Base-by-base conservation (phyloP, 1,139 yeast species). In the Candida buenavistaensis region DNA sequence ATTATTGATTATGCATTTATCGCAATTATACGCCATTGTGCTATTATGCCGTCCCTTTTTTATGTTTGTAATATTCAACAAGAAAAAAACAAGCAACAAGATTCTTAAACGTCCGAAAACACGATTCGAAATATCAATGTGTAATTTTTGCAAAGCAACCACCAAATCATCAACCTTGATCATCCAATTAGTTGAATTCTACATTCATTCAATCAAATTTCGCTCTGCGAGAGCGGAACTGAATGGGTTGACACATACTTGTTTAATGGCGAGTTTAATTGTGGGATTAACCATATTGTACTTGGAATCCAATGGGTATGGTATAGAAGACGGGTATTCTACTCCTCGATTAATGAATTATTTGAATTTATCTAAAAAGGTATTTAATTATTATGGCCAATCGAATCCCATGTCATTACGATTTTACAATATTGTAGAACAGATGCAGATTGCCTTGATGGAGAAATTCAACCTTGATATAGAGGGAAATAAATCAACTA, bases 21-120 rank as follows among this genome's bases (percentile, higher is more conserved):
- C 61, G 3, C 68, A 69, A 38, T 49, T 70, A 17, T 61, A 64
- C 46, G 64, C 68, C 3, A 59, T 68, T 14, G 58, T 67, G 31
- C 44, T 70, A 14, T 51, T 71, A 15, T 55, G 72, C 23, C 57
- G 73, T 15, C 75, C 77, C n/a, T 71, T 71, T 41, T 65, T 67
- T 47, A 61, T 67, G 47, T 64, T 39, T 27, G 20, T 44, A 5
- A 32, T 38, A 11, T 39, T 39, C 10, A 33, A 34, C 14, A 35
- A 32, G 14, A 32, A 25, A 14, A 37, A 34, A 20, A 30, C 25
- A 11, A 30, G 31, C n/a, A 25, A 28, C 16, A 15, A 26, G 10
- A 16, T 33, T 8, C 7, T 22, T 3, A 39, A 37, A 14, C 25
- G 37, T 17, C 36, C 37, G 9, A 41, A 36, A 33, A 38, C 39